Evolutionary conservation across 352 stramenopile species (phyloP).

Genomic region (Saprolegnia parasitica): DNA sequence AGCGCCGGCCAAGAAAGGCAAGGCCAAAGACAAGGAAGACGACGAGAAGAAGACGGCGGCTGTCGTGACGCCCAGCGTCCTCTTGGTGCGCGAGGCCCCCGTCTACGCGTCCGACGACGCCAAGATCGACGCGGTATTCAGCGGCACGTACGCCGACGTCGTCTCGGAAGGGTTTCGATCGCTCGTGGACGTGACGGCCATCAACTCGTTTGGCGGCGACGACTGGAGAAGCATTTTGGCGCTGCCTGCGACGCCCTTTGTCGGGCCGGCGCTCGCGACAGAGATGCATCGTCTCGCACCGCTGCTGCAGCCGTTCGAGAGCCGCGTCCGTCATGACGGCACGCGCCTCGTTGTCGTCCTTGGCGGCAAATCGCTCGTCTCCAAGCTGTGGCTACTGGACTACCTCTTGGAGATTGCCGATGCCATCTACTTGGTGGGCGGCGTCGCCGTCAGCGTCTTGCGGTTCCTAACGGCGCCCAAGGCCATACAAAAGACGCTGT

Average conservation of each 20-base stretch:
- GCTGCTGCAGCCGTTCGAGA: neutral
- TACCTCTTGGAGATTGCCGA: slow-evolving; percentile 50
- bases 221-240: slow-evolving; percentile 4
- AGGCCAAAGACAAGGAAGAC: slow-evolving; percentile 4
- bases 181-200: neutral
- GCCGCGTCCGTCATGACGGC: neutral
- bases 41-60: neutral
- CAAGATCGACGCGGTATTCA: neutral
- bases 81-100: too few relatives aligned
- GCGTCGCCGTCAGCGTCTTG: slow-evolving; percentile 53
- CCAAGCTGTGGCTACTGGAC: slow-evolving; percentile 65
- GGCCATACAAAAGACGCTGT: slow-evolving; percentile 2
- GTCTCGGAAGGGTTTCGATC: neutral
- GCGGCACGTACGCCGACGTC: neutral
- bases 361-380: slow-evolving; percentile 45
- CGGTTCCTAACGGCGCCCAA: slow-evolving; percentile 41
- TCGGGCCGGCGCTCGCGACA: neutral
- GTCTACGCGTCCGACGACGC: neutral
- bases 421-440: slow-evolving; percentile 61
- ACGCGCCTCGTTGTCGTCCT: slow-evolving; percentile 32
- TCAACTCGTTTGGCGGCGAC: slow-evolving; percentile 9
- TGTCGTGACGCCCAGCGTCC: neutral
- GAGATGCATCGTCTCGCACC: neutral
- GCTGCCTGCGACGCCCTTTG: neutral
- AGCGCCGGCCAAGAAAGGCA: neutral